Conservation (phyloP, 2,329 filamentous ascomycete species). For the Ascochyta viciae-villosae region DNA sequence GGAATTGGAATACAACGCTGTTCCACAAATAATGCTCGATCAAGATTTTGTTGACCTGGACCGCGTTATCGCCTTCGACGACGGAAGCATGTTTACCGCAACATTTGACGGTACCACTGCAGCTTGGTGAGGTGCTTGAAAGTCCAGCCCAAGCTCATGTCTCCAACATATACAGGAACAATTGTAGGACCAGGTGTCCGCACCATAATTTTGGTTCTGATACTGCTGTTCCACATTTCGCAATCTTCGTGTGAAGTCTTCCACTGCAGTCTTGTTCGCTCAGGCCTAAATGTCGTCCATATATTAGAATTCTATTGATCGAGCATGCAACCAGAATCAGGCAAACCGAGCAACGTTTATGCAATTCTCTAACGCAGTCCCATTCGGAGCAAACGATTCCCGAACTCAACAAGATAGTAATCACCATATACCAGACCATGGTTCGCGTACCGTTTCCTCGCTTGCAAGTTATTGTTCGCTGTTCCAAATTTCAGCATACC, state of each 20-base stretch:
- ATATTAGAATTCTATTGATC: not conserved
- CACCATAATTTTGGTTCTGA: too few relatives aligned
- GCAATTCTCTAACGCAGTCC: slow-evolving; percentile 18
- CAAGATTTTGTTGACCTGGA: slow-evolving; percentile 28
- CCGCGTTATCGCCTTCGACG: slow-evolving; percentile 31
- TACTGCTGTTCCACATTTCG: too few relatives aligned
- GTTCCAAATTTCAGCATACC: slow-evolving; percentile 56
- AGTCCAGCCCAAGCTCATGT: not conserved
- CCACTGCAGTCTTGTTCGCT: not conserved
- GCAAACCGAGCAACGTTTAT: not conserved
- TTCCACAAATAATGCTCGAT: slow-evolving; percentile 25
- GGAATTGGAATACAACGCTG: slow-evolving; percentile 15
- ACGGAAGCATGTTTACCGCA: slow-evolving; percentile 32
- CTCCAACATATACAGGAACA: not conserved
- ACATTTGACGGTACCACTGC: slow-evolving; percentile 11
- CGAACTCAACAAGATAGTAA: slow-evolving; percentile 54
- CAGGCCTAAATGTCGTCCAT: not conserved
- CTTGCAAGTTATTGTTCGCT: slow-evolving; percentile 54
- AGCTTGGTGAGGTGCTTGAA: not conserved
- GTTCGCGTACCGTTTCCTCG: slow-evolving; percentile 51
- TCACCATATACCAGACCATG: slow-evolving; percentile 57
- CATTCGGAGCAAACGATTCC: slow-evolving; percentile 50
- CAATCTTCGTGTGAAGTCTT: not conserved
- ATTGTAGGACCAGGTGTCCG: not conserved
- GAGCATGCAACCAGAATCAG: not conserved